Evolutionary conservation across 768 basidiomycete genomes (phyloP).

Genomic region (Auriscalpium microsporum): DNA sequence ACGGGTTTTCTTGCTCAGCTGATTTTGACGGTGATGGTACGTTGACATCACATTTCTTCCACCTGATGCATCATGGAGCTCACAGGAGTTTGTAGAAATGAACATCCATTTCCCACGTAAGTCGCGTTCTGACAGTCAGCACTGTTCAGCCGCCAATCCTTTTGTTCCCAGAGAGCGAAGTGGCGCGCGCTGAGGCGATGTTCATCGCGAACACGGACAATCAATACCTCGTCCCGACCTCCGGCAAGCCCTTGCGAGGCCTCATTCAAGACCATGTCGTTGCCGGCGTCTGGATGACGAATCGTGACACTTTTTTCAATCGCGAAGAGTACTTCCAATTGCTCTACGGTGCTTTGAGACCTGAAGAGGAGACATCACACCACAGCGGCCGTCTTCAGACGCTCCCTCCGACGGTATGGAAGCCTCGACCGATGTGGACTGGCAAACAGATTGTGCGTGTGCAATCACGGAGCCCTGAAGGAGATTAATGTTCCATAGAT

Average conservation of each 20-base stretch:
- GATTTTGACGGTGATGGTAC: constrained; percentile 90
- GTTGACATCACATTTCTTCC: no score
- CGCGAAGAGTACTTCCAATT: constrained; percentile 95
- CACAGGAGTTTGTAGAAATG: constrained; percentile 60
- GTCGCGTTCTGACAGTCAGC: constrained; percentile 20
- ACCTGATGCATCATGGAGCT: not conserved
- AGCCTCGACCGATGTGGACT: constrained; percentile 87
- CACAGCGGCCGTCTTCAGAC: constrained; percentile 61
- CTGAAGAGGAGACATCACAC: constrained; percentile 65
- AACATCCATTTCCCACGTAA: constrained; percentile 98
- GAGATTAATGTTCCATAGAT: constrained; percentile 43
- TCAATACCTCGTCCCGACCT: constrained; percentile 98
- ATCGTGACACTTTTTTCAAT: constrained; percentile 88
- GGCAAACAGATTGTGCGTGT: constrained; percentile 84
- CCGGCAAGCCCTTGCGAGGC: constrained; percentile 94
- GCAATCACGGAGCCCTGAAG: not conserved
- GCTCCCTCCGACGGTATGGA: constrained; percentile 88
- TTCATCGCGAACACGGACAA: constrained; percentile 96
- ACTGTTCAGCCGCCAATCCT: not conserved
- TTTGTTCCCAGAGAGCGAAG: constrained; percentile 66
- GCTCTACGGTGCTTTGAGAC: constrained; percentile 86
- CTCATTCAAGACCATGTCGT: constrained; percentile 99
- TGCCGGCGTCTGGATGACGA: constrained; percentile 99
- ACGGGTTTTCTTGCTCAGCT: constrained; percentile 33
- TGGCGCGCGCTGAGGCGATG: constrained; percentile 90